Percentiles rank a stretch among this genome's conserved stretches.
Conservation (phyloP, 2,329 filamentous ascomycete genomes). For the Arthrobotrys conoides region DNA sequence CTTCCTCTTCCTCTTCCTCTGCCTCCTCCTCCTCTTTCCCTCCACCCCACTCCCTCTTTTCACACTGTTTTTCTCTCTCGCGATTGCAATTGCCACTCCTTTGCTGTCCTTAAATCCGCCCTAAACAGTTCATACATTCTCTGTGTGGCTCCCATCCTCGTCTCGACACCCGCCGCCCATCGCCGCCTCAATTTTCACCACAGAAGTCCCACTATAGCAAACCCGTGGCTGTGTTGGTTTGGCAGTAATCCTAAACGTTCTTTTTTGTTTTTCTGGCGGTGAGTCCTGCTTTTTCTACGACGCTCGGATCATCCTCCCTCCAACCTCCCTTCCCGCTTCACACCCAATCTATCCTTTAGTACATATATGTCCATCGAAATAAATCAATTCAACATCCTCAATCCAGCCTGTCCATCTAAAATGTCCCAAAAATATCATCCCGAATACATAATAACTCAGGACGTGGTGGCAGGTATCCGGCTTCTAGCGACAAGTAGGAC, state of each 20-base stretch:
- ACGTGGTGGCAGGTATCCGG: slow-evolving; percentile 24
- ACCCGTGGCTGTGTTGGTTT: slow-evolving; percentile 22
- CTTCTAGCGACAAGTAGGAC: slow-evolving; percentile 1
- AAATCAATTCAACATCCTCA: background rate
- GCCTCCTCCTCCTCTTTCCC: background rate
- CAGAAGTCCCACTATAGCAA: slow-evolving; percentile 11
- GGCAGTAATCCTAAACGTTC: background rate
- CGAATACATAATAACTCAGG: slow-evolving; percentile 6
- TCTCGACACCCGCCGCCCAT: slow-evolving; percentile 15
- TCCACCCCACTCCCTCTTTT: background rate
- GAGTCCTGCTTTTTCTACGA: slow-evolving; percentile 43
- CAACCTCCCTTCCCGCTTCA: slow-evolving; percentile 67
- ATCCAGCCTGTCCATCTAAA: background rate
- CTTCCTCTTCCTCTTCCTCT: background rate
- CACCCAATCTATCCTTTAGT: slow-evolving; percentile 41
- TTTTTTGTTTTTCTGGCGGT: slow-evolving; percentile 2
- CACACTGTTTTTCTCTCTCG: background rate
- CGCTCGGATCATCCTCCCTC: slow-evolving; percentile 62
- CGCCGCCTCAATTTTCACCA: slow-evolving; percentile 23
- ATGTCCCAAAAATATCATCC: background rate
- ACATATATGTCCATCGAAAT: background rate
- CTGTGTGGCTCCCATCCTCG: background rate
- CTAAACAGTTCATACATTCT: background rate
- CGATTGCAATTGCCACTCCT: background rate
- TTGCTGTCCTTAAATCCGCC: background rate